Evolutionary conservation across 2,329 filamentous ascomycete genomes (phyloP), one percentile per base, ranked within the genome.

Genomic region (Chaetomiaceae sp.): DNA sequence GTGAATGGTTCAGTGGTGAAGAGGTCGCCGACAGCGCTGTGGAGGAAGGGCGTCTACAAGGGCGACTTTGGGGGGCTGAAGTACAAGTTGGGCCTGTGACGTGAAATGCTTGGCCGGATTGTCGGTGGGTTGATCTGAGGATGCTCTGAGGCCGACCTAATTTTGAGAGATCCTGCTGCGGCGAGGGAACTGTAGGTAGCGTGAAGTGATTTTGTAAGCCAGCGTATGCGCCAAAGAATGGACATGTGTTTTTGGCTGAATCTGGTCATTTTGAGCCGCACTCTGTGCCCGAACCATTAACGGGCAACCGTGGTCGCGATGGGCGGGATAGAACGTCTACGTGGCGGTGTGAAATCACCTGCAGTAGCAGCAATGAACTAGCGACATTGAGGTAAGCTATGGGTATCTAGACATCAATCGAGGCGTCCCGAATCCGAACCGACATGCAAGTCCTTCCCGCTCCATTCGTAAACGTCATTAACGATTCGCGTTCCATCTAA

Each of bases 1-100:
- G 30, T 30, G 22, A 42, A 41, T 38, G 38, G 32, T 2, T 36
- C 43, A 59, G 58, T 20, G 35, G 38, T 14, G 44, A 38, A 38
- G 36, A 34, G 32, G 19, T 14, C 24, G n/a, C 5, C 14, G 14
- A 10, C 11, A 20, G 39, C 12, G 14, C 6, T 22, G 7, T 36
- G 37, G 47, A 34, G 17, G 38, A 14, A 17, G 34, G 24, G 11
- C 6, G 44, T 37, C 4, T 42, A 49, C 18, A 39, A 45, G 17
- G 38, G 29, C 3, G 27, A 41, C 12, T 50, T 49, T 34, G 47
- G 38, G 14, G 19, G 12, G 18, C 15, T 20, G 39, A 32, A n/a
- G 19, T 2, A 35, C 1, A 37, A 29, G 12, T 32, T 11, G 24
- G 34, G 42, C n/a, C n/a, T n/a, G n/a, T n/a, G 12, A 30, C 36